These are phyloP conservation scores for Arthrobotrys iridis DNA, from an alignment of 2,329 filamentous ascomycete genomes.

Conservation along the genomic window DNA sequence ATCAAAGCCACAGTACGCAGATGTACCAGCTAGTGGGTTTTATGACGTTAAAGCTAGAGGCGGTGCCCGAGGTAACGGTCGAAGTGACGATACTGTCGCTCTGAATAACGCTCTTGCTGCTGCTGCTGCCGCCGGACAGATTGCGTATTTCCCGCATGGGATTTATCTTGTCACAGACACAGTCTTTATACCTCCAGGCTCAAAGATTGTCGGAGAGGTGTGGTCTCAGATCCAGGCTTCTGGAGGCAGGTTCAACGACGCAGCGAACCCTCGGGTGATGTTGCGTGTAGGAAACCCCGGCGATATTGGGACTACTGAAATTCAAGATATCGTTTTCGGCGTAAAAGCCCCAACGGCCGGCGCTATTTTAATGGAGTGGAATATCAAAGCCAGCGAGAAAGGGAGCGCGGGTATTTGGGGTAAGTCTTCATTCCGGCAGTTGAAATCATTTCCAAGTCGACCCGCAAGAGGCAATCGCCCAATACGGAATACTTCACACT, in stretches of 20 bases:
- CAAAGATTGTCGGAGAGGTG: constrained; percentile 71
- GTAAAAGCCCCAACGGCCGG: constrained; percentile 74
- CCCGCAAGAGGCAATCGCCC: background rate
- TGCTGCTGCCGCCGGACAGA: constrained; percentile 62
- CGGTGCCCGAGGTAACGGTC: constrained; percentile 87
- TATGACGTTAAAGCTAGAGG: constrained; percentile 78
- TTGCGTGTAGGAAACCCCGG: constrained; percentile 71
- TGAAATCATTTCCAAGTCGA: background rate
- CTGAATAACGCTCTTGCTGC: constrained; percentile 79
- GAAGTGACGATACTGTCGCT: constrained; percentile 83
- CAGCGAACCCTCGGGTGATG: constrained; percentile 71
- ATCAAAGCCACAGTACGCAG: constrained; percentile 87
- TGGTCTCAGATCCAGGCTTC: constrained; percentile 69
- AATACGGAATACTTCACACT: background rate
- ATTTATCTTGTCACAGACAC: constrained; percentile 77
- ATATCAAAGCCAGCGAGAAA: constrained; percentile 66
- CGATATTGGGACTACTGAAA: constrained; percentile 73
- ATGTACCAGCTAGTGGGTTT: constrained; percentile 73
- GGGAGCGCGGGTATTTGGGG: constrained; percentile 74
- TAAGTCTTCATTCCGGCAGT: background rate
- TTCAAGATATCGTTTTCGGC: constrained; percentile 76
- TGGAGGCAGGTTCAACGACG: constrained; percentile 69
- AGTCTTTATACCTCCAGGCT: constrained; percentile 33
- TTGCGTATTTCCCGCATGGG: constrained; percentile 80
- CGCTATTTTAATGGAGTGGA: constrained; percentile 78